phyloP scores from a whole-genome alignment of 1,139 yeast genomes.

The Yamadazyma conglobata region DNA sequence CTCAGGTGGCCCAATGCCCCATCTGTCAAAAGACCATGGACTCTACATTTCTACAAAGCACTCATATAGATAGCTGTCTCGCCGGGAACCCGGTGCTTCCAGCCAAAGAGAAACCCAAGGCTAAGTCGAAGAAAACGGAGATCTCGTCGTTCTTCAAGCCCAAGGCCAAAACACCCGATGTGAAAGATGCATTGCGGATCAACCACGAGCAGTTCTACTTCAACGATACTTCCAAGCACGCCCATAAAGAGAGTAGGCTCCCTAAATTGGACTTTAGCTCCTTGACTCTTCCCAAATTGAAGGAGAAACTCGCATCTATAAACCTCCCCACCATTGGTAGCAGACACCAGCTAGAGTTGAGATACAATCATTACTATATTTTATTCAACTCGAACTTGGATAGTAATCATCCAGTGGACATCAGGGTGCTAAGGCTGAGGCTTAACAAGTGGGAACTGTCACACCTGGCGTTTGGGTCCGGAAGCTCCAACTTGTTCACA shows the following conservation, averaged over 20 bases:
- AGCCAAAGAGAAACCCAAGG: conserved; percentile 9
- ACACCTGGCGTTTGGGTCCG: conserved; percentile 31
- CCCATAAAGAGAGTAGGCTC: conserved; percentile 28
- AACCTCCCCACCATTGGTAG: conserved; percentile 64
- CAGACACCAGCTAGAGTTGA: conserved; percentile 57
- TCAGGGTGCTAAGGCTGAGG: conserved; percentile 49
- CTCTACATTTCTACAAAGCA: conserved; percentile 53
- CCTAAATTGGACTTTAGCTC: conserved; percentile 63
- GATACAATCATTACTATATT: conserved; percentile 77
- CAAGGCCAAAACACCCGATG: conserved; percentile 5
- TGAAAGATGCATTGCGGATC: conserved; percentile 7
- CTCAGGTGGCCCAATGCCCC: conserved; percentile 57
- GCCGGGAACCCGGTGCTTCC: conserved; percentile 20
- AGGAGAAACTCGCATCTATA: conserved; percentile 52
- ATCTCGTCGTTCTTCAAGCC: conserved; percentile 32
- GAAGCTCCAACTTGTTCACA: conserved; percentile 22
- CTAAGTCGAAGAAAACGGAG: conserved; percentile 15
- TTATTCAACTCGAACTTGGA: conserved; percentile 84
- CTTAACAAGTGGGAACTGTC: conserved; percentile 69
- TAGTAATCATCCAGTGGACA: conserved; percentile 62
- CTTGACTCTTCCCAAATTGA: conserved; percentile 57
- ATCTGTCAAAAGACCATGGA: conserved; percentile 60
- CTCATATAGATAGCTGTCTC: conserved; percentile 73
- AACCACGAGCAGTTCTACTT: conserved; percentile 31
- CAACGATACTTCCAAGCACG: conserved; percentile 26